Conservation (phyloP, 768 basidiomycete genomes). For the Boletus subcaerulescens region DNA sequence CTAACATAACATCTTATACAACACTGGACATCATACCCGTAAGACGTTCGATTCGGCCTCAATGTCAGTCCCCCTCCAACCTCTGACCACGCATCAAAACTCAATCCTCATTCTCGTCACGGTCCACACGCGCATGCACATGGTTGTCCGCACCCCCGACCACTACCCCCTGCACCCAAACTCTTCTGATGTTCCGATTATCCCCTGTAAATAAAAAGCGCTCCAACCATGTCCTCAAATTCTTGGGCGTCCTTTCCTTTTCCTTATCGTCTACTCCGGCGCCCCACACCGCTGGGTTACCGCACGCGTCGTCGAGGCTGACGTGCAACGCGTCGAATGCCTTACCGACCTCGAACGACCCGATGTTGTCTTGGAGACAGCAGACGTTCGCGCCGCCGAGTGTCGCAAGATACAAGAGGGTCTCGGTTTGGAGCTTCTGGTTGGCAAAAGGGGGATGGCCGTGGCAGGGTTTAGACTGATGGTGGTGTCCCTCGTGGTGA, state of each 20-base stretch:
- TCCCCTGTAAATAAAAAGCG: slow-evolving; percentile 84
- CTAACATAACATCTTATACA: no score
- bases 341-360: slow-evolving; percentile 75
- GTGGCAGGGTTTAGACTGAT: neutral
- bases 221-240: slow-evolving; percentile 62
- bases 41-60: no score
- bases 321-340: slow-evolving; percentile 87
- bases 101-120: neutral
- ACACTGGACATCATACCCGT: no score
- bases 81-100: no score
- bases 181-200: slow-evolving; percentile 72
- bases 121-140: neutral
- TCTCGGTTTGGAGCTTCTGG: slow-evolving; percentile 62
- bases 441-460: slow-evolving; percentile 37
- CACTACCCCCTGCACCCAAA: slow-evolving; percentile 76
- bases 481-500: neutral
- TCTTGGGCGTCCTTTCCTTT: slow-evolving; percentile 12
- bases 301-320: slow-evolving; percentile 45
- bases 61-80: no score
- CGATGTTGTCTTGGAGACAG: slow-evolving; percentile 57
- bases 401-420: slow-evolving; percentile 86
- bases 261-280: slow-evolving; percentile 23
- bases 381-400: slow-evolving; percentile 86
- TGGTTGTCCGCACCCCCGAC: slow-evolving; percentile 55
- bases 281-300: slow-evolving; percentile 59